Percentiles rank a stretch among this genome's conserved stretches.
phyloP scores from a whole-genome alignment of 768 basidiomycete species.

The Tulasnella sp. region DNA sequence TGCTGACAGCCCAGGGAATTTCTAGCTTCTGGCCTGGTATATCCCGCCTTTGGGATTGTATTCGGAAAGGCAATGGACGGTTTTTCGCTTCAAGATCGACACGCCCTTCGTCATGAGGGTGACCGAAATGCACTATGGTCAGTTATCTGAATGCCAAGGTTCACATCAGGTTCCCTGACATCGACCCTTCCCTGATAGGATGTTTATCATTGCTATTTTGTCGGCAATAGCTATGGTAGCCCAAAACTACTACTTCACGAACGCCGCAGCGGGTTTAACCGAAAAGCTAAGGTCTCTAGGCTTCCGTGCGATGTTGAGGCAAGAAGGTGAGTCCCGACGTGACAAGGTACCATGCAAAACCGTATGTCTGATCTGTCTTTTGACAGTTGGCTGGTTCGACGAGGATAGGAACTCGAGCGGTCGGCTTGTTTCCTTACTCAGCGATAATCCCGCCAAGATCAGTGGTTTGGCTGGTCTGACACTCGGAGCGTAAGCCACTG shows the following conservation, averaged over 20 bases:
- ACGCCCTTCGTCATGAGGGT: slow-evolving; percentile 46
- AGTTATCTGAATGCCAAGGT: slow-evolving; percentile 34
- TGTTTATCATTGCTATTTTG: slow-evolving; percentile 39
- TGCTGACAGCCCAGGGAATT: slow-evolving; percentile 25
- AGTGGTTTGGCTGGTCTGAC: slow-evolving; percentile 83
- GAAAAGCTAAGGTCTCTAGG: slow-evolving; percentile 61
- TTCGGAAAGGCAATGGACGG: slow-evolving; percentile 41
- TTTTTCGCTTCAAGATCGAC: slow-evolving; percentile 34
- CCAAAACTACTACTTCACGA: slow-evolving; percentile 68
- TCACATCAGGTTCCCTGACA: slow-evolving; percentile 10
- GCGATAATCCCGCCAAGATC: slow-evolving; percentile 85
- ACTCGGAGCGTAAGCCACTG: slow-evolving; percentile 51
- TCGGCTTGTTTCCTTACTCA: slow-evolving; percentile 67
- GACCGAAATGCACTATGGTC: slow-evolving; percentile 46
- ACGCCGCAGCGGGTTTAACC: slow-evolving; percentile 65
- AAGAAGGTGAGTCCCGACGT: slow-evolving; percentile 62
- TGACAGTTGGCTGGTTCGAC: slow-evolving; percentile 77
- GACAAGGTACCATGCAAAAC: not conserved
- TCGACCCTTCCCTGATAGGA: slow-evolving; percentile 4
- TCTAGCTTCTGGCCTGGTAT: slow-evolving; percentile 54
- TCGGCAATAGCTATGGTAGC: slow-evolving; percentile 47
- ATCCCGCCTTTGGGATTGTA: slow-evolving; percentile 67
- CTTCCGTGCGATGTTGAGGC: slow-evolving; percentile 77
- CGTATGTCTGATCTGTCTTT: slow-evolving; percentile 1
- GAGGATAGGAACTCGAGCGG: slow-evolving; percentile 77